Evolutionary conservation across 1,139 yeast genomes (phyloP).

Genomic region (Blastobotrys arbuscula): DNA sequence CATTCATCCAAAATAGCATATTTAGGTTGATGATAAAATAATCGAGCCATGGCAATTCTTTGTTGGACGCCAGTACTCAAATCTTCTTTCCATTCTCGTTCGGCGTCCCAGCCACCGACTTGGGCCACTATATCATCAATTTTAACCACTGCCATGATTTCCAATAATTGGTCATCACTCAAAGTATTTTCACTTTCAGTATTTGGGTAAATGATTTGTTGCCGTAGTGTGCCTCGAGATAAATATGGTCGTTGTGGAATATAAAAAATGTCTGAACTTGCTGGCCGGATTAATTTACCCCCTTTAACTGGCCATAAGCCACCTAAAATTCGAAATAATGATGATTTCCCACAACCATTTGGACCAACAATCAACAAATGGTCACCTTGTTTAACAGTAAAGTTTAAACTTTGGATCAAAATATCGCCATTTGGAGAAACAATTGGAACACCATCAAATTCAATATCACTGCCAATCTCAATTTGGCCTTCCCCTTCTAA

Average conservation of each 20-base stretch:
- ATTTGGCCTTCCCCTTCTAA: constrained; percentile 29
- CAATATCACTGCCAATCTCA: constrained; percentile 54
- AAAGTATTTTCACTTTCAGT: constrained; percentile 54
- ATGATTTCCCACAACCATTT: constrained; percentile 92
- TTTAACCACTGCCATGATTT: constrained; percentile 47
- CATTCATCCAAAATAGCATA: constrained; percentile 95
- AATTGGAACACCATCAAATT: constrained; percentile 68
- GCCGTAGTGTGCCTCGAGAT: constrained; percentile 68
- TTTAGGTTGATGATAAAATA: constrained; percentile 84
- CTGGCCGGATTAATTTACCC: constrained; percentile 60
- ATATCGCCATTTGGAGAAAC: constrained; percentile 82
- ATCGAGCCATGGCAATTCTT: constrained; percentile 86
- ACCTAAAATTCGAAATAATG: constrained; percentile 82
- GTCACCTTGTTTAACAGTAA: constrained; percentile 73
- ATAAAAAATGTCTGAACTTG: constrained; percentile 67
- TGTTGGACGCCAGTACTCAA: constrained; percentile 90
- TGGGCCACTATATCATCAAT: constrained; percentile 35
- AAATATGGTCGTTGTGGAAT: constrained; percentile 91
- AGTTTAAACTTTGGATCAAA: constrained; percentile 59
- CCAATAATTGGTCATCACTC: constrained; percentile 57
- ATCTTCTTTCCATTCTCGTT: constrained; percentile 84
- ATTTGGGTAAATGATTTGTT: constrained; percentile 86
- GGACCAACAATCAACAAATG: constrained; percentile 91
- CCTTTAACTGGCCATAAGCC: constrained; percentile 84
- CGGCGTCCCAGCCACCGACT: constrained; percentile 56